These are phyloP conservation scores for Starmerella ratchasimensis DNA, from an alignment of 805 yeast species.

Conservation along the genomic window DNA sequence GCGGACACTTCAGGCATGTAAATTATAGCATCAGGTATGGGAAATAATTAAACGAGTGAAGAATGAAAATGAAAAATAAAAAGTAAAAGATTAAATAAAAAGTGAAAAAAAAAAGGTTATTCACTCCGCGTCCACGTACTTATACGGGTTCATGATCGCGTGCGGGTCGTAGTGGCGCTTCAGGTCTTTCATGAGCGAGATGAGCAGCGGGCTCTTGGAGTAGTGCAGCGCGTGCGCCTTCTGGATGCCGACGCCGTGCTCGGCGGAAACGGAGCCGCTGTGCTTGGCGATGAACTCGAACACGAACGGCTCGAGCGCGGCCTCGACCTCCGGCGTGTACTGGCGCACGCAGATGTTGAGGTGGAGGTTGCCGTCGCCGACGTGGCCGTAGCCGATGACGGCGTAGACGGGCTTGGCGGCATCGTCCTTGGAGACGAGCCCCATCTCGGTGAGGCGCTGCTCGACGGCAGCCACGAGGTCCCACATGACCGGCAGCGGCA, in stretches of 20 bases:
- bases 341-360: slow-evolving; percentile 81
- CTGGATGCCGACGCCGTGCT: slow-evolving; percentile 95
- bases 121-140: slow-evolving; percentile 29
- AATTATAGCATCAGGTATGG: no score
- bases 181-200: slow-evolving; percentile 60
- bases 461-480: slow-evolving; percentile 70
- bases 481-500: slow-evolving; percentile 72
- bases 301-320: slow-evolving; percentile 79
- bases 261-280: slow-evolving; percentile 87
- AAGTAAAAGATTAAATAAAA: background rate
- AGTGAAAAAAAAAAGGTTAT: background rate
- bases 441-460: slow-evolving; percentile 40
- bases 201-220: slow-evolving; percentile 60
- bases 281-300: slow-evolving; percentile 63
- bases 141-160: slow-evolving; percentile 86
- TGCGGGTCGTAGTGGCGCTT: slow-evolving; percentile 83
- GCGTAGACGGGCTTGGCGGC: slow-evolving; percentile 57
- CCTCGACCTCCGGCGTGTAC: slow-evolving; percentile 67
- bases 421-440: slow-evolving; percentile 49
- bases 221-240: slow-evolving; percentile 82
- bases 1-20: no score
- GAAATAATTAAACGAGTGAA: no score
- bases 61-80: slow-evolving; percentile 2
- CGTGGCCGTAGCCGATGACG: slow-evolving; percentile 94
- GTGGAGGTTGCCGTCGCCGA: slow-evolving; percentile 95